Conservation (phyloP, 106 monocot genomes). For the Dendrobium catenatum region DNA sequence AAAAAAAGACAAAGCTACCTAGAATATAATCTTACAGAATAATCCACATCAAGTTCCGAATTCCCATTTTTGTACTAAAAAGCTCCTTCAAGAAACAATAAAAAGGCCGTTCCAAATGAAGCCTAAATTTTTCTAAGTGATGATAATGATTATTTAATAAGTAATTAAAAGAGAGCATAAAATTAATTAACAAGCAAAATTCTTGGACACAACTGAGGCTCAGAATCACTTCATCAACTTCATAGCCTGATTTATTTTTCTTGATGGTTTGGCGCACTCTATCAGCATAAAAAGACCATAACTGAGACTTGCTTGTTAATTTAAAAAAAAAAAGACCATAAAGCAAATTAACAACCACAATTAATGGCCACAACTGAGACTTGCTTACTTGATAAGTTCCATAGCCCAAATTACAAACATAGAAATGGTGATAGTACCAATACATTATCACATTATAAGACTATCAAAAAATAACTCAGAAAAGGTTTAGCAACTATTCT, state of each 20-base stretch:
- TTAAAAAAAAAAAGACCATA: background rate
- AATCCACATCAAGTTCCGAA: background rate
- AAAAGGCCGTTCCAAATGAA: no score
- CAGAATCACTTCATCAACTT: background rate
- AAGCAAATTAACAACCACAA: no score
- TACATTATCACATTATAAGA: background rate
- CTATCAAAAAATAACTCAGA: background rate
- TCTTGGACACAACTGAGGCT: background rate
- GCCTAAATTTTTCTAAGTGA: background rate
- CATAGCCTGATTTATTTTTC: background rate
- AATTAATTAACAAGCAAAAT: background rate
- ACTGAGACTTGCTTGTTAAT: background rate
- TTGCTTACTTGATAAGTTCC: background rate
- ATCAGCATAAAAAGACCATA: background rate
- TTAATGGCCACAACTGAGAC: background rate
- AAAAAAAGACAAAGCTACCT: background rate
- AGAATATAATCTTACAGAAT: background rate
- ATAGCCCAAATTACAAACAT: background rate
- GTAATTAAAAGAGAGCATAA: background rate
- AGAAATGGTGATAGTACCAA: background rate
- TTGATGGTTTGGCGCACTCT: background rate
- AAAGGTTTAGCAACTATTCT: background rate
- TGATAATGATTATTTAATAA: background rate
- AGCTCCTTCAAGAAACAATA: no score
- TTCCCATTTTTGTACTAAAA: background rate